Evolutionary conservation across 2,329 filamentous ascomycete species (phyloP).

Genomic region (Metarhizium album): DNA sequence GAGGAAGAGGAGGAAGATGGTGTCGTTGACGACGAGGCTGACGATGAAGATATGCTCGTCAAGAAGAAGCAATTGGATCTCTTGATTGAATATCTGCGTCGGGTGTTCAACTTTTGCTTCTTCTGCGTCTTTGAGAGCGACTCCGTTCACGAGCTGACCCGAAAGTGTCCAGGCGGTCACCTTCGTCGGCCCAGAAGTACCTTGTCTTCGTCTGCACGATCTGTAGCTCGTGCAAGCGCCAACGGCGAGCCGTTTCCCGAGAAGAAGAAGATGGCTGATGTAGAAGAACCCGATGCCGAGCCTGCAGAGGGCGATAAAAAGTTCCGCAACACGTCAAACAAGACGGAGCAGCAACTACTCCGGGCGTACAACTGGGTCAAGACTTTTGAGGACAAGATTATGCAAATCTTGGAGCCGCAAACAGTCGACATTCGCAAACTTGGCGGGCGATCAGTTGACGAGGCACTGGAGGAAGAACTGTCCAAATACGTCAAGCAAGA

Average conservation of each 20-base stretch:
- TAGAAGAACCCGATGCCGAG: slow-evolving; percentile 46
- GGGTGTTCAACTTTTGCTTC: slow-evolving; percentile 98
- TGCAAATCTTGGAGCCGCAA: slow-evolving; percentile 85
- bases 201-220: slow-evolving; percentile 70
- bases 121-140: slow-evolving; percentile 99
- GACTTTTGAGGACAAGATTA: slow-evolving; percentile 94
- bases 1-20: slow-evolving; percentile 78
- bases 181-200: slow-evolving; percentile 82
- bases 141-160: slow-evolving; percentile 87
- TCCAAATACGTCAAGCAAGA: slow-evolving; percentile 89
- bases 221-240: slow-evolving; percentile 76
- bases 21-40: slow-evolving; percentile 72
- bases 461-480: slow-evolving; percentile 79
- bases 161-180: slow-evolving; percentile 96
- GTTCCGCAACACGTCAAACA: slow-evolving; percentile 56
- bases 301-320: slow-evolving; percentile 53
- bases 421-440: slow-evolving; percentile 81
- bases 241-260: slow-evolving; percentile 72
- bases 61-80: slow-evolving; percentile 98
- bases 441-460: slow-evolving; percentile 76
- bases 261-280: slow-evolving; percentile 62
- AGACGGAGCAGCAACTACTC: slow-evolving; percentile 83
- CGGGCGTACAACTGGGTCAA: slow-evolving; percentile 98
- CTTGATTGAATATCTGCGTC: slow-evolving; percentile 88
- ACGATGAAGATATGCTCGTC: slow-evolving; percentile 77